Evolutionary conservation across 2,329 filamentous ascomycete genomes (phyloP), one percentile per base, ranked within the genome.

Genomic region (Microcyclosporella mali): DNA sequence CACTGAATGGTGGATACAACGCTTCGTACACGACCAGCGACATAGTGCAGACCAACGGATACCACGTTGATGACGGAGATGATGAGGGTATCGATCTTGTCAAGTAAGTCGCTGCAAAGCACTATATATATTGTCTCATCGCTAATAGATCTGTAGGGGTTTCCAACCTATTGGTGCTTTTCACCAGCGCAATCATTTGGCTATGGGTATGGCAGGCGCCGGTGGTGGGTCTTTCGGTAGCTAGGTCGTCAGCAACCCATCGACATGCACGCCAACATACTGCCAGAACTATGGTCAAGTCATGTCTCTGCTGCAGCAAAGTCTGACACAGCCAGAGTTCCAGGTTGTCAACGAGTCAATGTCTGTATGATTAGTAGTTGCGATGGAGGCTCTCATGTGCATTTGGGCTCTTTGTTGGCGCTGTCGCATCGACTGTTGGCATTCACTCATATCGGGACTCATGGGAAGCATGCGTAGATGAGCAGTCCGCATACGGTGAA

Each of bases 91-190:
- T 71, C 44, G 70, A 73, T 60, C 59, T 73, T 34, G 67, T 66
- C 34, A 73, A 71, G 70, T 72, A 60, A 63, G 68, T 62, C 31
- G 15, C 12, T 25, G 15, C 15, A 14, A 25, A 25, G 4, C 21
- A 25, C 21, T 9, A 9, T 4, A 25, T 25, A n/a, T n/a, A n/a
- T n/a, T n/a, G n/a, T n/a, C n/a, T n/a, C n/a, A n/a, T n/a, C n/a
- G n/a, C n/a, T n/a, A 31, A 19, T 15, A 31, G 4, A 29, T 31
- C 27, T 33, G 11, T 17, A 72, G 70, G 60, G 70, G 70, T 17
- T 73, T 73, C 57, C 68, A 72, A 49, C 69, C 69, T 27, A 73
- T 73, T 37, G 70, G 70, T 19, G 64, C 65, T 2, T 73, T 70
- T 51, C 70, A 73, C 45, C 60, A 64, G 47, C 53, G 52, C 31